Evolutionary conservation across 352 stramenopile genomes (phyloP).

Genomic region (Blastocystis sp.): DNA sequence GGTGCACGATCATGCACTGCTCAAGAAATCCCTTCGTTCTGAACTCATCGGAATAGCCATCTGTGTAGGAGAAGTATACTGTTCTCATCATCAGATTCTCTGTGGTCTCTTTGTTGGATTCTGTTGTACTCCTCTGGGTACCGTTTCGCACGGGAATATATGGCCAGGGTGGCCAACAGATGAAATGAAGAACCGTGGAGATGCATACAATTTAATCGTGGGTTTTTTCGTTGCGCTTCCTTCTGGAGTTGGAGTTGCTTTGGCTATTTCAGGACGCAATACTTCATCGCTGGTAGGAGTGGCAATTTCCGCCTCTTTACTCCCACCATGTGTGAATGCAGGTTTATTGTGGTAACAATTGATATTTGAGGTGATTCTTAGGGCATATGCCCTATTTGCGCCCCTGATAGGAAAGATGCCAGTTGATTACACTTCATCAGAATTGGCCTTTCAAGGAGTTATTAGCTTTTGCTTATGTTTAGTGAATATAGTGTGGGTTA

Average conservation of each 20-base stretch:
- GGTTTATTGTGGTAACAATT: constrained; percentile 66
- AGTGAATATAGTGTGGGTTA: constrained; percentile 70
- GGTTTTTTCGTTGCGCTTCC: constrained; percentile 72
- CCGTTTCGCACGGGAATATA: background rate
- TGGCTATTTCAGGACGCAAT: constrained; percentile 71
- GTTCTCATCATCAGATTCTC: constrained; percentile 14
- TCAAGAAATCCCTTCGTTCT: constrained; percentile 66
- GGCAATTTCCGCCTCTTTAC: constrained; percentile 71
- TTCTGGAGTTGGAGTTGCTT: constrained; percentile 71
- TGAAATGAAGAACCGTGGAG: constrained; percentile 69
- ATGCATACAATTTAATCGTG: constrained; percentile 65
- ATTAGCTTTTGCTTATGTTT: constrained; percentile 70
- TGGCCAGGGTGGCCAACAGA: constrained; percentile 64
- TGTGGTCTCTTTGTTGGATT: constrained; percentile 68
- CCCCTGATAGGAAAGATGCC: background rate
- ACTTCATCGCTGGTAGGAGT: constrained; percentile 72
- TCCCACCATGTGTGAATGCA: constrained; percentile 73
- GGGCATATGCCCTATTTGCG: constrained; percentile 35
- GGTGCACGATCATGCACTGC: constrained; percentile 68
- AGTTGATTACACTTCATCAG: background rate
- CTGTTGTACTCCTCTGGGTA: constrained; percentile 20
- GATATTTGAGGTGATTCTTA: constrained; percentile 6
- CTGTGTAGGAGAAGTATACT: constrained; percentile 52
- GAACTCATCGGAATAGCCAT: constrained; percentile 68
- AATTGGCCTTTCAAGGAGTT: constrained; percentile 63